Conservation (phyloP, 192 early-diverging fungal species). For the Backusella australiensis region DNA sequence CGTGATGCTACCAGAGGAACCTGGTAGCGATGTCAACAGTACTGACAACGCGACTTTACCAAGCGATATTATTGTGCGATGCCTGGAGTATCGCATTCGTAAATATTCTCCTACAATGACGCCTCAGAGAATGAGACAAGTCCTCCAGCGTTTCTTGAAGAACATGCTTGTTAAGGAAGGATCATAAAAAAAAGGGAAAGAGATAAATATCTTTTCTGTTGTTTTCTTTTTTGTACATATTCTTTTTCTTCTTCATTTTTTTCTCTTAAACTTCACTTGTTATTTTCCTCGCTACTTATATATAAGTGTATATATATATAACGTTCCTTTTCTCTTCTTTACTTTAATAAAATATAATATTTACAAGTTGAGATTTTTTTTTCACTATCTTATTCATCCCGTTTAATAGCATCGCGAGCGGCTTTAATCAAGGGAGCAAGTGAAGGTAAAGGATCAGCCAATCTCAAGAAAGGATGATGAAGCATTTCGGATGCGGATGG, state of each 20-base stretch:
- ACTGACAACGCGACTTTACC: background rate
- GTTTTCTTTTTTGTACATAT: background rate
- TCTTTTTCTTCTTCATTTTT: background rate
- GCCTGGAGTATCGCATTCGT: constrained; percentile 30
- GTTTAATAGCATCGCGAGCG: constrained; percentile 41
- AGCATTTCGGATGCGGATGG: constrained; percentile 54
- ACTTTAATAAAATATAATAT: no score
- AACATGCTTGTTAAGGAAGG: constrained; percentile 28
- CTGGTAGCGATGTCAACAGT: background rate
- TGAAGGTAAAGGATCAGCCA: constrained; percentile 54
- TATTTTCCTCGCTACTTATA: no score
- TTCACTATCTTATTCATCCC: constrained; percentile 10
- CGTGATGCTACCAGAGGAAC: constrained; percentile 24
- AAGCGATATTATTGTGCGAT: constrained; percentile 27
- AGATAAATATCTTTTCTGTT: background rate
- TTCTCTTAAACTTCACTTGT: background rate
- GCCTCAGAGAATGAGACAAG: constrained; percentile 29
- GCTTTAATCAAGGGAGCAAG: constrained; percentile 56
- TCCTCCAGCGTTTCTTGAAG: constrained; percentile 34
- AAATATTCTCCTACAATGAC: constrained; percentile 34
- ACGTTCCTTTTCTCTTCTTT: no score
- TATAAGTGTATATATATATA: constrained; percentile 1
- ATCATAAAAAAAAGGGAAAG: background rate
- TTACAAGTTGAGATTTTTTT: background rate
- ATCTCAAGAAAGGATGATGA: constrained; percentile 56